Conservation (phyloP, 768 basidiomycete genomes). For the Tremella fuciformis region DNA sequence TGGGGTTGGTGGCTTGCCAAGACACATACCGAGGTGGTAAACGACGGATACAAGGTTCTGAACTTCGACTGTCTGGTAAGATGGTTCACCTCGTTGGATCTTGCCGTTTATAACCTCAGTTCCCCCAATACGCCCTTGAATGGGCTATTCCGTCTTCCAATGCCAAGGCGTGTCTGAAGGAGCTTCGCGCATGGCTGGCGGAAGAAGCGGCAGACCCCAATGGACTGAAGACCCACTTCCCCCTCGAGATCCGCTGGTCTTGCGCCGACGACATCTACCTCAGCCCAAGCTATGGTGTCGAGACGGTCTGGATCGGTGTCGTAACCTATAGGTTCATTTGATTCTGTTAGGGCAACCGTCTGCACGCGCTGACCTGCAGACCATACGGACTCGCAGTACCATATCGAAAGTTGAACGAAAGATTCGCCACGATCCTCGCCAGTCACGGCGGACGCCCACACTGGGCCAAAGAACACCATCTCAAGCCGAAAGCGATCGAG, state of each 20-base stretch:
- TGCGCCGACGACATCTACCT: constrained; percentile 89
- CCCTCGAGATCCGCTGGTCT: constrained; percentile 87
- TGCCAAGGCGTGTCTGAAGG: constrained; percentile 66
- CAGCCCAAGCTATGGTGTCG: constrained; percentile 74
- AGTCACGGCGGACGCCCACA: constrained; percentile 79
- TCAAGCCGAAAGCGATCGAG: constrained; percentile 65
- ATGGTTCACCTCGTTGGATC: constrained; percentile 22
- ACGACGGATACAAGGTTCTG: constrained; percentile 78
- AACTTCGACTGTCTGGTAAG: constrained; percentile 89
- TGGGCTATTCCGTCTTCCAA: constrained; percentile 80
- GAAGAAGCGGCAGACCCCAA: constrained; percentile 64
- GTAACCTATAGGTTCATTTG: constrained; percentile 84
- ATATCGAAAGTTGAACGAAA: constrained; percentile 71
- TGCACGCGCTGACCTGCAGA: constrained; percentile 57
- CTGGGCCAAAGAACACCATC: constrained; percentile 89
- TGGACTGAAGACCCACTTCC: constrained; percentile 84
- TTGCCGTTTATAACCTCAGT: constrained; percentile 56
- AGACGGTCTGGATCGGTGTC: constrained; percentile 92
- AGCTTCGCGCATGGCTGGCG: constrained; percentile 69
- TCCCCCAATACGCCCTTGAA: constrained; percentile 89
- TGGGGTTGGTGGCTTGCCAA: constrained; percentile 63
- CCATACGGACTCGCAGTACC: constrained; percentile 81
- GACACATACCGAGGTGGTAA: constrained; percentile 61
- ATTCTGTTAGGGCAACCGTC: constrained; percentile 10
- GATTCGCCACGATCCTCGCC: constrained; percentile 69